Conservation (phyloP, 78 protist genomes). For the Dictyostelium capitatum region DNA sequence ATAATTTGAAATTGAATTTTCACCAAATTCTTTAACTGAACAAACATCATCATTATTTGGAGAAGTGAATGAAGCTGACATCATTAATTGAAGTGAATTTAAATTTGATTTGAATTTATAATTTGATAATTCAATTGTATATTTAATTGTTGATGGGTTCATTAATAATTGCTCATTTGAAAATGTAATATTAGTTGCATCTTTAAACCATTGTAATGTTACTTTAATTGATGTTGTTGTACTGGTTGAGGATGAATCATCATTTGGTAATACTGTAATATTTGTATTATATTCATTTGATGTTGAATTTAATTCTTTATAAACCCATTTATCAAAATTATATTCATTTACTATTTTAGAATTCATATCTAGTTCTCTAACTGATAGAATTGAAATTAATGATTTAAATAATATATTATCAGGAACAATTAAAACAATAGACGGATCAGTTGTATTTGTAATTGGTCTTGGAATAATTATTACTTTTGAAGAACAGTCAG, state of each 20-base stretch:
- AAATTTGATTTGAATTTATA: not conserved
- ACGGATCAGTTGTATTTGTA: not conserved
- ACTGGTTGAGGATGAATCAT: too few relatives aligned
- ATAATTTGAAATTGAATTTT: not conserved
- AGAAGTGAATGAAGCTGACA: not conserved
- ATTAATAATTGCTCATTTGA: not conserved
- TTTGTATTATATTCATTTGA: not conserved
- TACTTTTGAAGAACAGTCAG: not conserved
- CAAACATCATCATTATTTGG: not conserved
- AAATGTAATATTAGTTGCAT: not conserved
- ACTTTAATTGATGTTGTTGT: too few relatives aligned
- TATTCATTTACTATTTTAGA: not conserved
- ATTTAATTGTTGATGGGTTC: slow-evolving; percentile 1
- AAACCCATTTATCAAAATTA: not conserved
- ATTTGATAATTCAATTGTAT: not conserved
- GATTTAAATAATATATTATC: not conserved
- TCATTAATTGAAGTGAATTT: not conserved
- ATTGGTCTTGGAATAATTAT: not conserved
- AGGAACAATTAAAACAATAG: not conserved
- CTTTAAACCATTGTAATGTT: not conserved
- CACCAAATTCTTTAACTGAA: not conserved
- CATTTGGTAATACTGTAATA: not conserved
- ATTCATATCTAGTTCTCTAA: not conserved
- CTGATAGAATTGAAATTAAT: not conserved
- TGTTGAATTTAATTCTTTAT: too few relatives aligned